Evolutionary conservation across 2,329 filamentous ascomycete species (phyloP), one percentile per base, ranked within the genome.

Genomic region (Tolypocladium album): DNA sequence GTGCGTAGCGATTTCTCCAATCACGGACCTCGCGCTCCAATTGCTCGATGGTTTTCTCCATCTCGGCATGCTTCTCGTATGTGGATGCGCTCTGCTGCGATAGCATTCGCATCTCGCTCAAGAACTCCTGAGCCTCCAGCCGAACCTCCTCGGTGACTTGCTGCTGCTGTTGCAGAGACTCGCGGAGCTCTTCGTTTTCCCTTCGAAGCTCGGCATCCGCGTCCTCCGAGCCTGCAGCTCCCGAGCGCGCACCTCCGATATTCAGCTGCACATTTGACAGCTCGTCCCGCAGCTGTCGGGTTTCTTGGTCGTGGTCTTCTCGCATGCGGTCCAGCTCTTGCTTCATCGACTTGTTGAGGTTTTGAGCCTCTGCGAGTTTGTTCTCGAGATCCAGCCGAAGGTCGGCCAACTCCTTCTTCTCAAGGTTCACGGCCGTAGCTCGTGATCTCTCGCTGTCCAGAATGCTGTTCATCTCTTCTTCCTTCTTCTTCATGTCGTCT

Each of bases 1-100:
- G 88, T 34, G 92, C 88, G 70, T 97, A 97, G 55, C 92, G 88
- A 66, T 88, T 86, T 70, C 92, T 91, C 94, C 94, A 99, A 57
- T 92, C 87, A 59, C 88, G 88, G 55, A 96, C 85, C 70, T 97
- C 92, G 27, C 84, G 79, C 73, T 97, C 90, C 7, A 99, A 81
- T 59, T 83, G 79, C 60, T 89, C 82, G 39, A 97, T 87, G 55
- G 88, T 88, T 64, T 82, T 83, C 59, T 89, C 85, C 64, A 97
- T 80, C 66, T 87, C 85, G 58, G 91, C 86, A 72, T 97, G 92
- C 65, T 87, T 88, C 65, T 96, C 91, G 72, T 90, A 88, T 8
- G 88, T 87, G 13, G 87, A 82, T 64, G 86, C 86, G 67, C 89
- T 94, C 66, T 92, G 88, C 65, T 91, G 83, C 6, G 92, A 95